phyloP scores from a whole-genome alignment of 257 asterid genomes.

The Solanum chiquidenum region DNA sequence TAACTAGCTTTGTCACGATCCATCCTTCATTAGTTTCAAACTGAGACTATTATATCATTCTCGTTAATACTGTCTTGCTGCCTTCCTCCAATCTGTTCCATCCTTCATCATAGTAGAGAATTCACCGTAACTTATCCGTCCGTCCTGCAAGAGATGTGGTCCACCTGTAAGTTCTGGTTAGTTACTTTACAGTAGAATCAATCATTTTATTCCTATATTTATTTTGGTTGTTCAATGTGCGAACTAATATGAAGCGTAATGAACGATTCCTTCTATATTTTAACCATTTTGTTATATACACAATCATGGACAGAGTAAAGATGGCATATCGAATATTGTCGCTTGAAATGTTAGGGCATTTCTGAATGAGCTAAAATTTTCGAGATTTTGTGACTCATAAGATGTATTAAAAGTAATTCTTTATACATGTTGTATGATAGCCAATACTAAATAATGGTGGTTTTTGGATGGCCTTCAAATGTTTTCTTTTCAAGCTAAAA shows the following conservation, averaged over 20 bases:
- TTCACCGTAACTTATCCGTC: not conserved
- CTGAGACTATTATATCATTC: slow-evolving; percentile 13
- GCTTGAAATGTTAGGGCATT: not conserved
- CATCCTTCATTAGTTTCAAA: slow-evolving; percentile 33
- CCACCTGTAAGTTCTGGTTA: slow-evolving; percentile 90
- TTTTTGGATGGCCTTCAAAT: not conserved
- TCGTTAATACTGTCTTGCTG: too few relatives aligned
- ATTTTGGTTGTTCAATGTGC: not conserved
- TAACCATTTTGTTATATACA: not conserved
- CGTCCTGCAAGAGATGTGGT: slow-evolving; percentile 25
- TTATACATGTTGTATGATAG: not conserved
- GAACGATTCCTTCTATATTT: not conserved
- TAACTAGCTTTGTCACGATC: slow-evolving; percentile 28
- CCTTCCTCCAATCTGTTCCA: slow-evolving; percentile 46
- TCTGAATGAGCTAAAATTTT: not conserved
- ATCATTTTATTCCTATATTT: not conserved
- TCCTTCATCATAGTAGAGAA: slow-evolving; percentile 38
- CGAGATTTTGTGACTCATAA: not conserved
- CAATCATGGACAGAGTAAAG: not conserved
- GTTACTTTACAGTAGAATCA: slow-evolving; percentile 15
- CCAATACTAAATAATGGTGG: not conserved
- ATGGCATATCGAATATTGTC: not conserved
- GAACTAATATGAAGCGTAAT: not conserved
- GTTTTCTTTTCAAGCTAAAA: not conserved
- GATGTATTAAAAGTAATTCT: not conserved